Evolutionary conservation across 148 eudicot genomes (phyloP), one percentile per base, ranked within the genome.

Genomic region (Vaccinium macrocarpon): DNA sequence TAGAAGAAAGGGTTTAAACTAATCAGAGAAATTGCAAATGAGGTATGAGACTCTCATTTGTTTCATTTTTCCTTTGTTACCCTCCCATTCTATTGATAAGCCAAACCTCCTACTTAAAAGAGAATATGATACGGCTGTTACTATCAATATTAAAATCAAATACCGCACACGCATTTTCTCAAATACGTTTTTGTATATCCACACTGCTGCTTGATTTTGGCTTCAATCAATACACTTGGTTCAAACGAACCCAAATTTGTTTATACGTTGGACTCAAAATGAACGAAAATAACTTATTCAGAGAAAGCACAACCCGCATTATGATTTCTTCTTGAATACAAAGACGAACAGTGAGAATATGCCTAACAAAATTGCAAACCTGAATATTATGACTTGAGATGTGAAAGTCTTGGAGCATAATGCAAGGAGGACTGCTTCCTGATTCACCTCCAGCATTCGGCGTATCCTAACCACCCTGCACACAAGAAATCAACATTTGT

Each of bases 391-490:
- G 83, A 93, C 99, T 91, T 88, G 92, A 27, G 94, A 86, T 50
- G 97, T 91, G 84, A 97, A 97, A 79, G 95, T 93, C 88, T 91
- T 95, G 81, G 97, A 91, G 88, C 99, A 97, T 62, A 97, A 81
- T 48, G 97, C 92, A 89, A 96, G 97, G 83, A 95, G 96, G 88
- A 97, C 97, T 19, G 99, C 97, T 88, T 96, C 99, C 81, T 94
- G 93, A 86, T 96, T 92, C 81, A 91, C 95, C 92, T 96, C 97
- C 78, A 94, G 97, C 82, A 84, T 90, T 84, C 98, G 91, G 38
- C 99, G 94, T 89, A 97, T 93, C 83, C 98, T 94, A 83, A 97
- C 91, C 76, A 97, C 96, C 90, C 92, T 91, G 86, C 81, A 86
- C 61, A 84, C 42, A 78, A 86, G 29, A 77, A 46, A 82, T 35